Evolutionary conservation across 2,329 filamentous ascomycete genomes (phyloP), one percentile per base, ranked within the genome.

Genomic region (Hyphodiscus sp.): DNA sequence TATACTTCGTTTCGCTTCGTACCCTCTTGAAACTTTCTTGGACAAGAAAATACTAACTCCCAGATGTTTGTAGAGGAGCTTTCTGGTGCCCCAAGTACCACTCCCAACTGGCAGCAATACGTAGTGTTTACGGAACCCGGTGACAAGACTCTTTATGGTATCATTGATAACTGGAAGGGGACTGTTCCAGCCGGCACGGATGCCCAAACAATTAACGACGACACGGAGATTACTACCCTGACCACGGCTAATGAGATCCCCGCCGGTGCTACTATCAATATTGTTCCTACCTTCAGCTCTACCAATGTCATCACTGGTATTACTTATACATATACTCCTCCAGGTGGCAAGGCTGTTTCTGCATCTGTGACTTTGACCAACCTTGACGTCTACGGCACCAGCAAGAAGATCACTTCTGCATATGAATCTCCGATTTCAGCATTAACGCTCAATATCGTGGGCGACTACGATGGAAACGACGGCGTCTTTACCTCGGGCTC

Each of bases 131-230:
- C 47, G 29, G 47, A 49, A 41, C 47, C 47, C 30, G 47, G 47
- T 41, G 47, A 49, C 26, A 41, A 49, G 29, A 41, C 26, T 49
- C 47, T 49, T 49, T 49, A 49, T 41, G 47, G 47, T 18, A 49
- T 49, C 47, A 49, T 49, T 49, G 47, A 49, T n/a, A 49, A 49
- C 47, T 49, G 47, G 47, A 49, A 49, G 23, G 47, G 47, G 41
- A 49, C 47, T 41, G 47, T 49, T 19, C 47, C 47, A 26, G 47
- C 47, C 26, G 26, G 47, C 47, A 49, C 47, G 30, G 47, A 49
- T 49, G 47, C 47, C 47, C 47, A 49, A 41, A 49, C 20, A 38
- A 49, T 49, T 26, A 49, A 49, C 19, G 16, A 38, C 47, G 47
- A 49, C 26, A 6, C 26, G 26, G 7, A 2, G 47, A 49, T 49